A percentile compares a stretch with the other conserved stretches of the same genome.
phyloP scores from a whole-genome alignment of 129 eudicot genomes.

The Centella asiatica region DNA sequence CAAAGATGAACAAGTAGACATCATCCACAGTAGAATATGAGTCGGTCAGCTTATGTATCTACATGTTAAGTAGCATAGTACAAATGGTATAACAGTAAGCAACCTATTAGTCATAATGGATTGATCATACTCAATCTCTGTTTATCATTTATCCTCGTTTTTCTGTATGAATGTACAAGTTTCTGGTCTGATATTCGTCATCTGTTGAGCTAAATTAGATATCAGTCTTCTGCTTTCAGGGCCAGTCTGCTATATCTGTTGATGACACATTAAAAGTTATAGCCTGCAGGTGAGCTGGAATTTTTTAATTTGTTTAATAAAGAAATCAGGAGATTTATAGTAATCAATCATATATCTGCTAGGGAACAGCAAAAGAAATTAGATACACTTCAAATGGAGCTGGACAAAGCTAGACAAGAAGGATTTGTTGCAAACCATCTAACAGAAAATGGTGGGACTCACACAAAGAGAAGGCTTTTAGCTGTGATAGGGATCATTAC shows the following conservation, averaged over 20 bases:
- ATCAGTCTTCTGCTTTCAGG: slow-evolving; percentile 36
- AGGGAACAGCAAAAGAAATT: slow-evolving; percentile 72
- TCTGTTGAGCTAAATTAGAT: slow-evolving; percentile 6
- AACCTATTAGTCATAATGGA: neutral
- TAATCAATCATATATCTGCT: neutral
- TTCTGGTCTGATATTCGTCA: neutral
- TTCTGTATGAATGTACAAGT: neutral
- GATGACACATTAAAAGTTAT: slow-evolving; percentile 66
- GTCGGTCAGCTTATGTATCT: too few relatives aligned
- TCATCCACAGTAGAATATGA: too few relatives aligned
- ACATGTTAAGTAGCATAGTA: neutral
- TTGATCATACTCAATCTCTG: neutral
- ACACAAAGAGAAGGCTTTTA: slow-evolving; percentile 57
- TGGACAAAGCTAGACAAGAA: slow-evolving; percentile 55
- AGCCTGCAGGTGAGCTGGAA: slow-evolving; percentile 54
- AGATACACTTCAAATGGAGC: slow-evolving; percentile 57
- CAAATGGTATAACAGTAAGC: neutral
- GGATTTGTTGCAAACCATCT: slow-evolving; percentile 50
- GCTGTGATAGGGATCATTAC: slow-evolving; percentile 74
- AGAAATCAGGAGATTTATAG: neutral
- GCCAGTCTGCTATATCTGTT: slow-evolving; percentile 53
- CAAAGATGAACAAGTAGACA: neutral
- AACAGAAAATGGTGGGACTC: slow-evolving; percentile 24
- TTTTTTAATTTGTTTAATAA: neutral
- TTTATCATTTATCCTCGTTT: neutral